Percentiles rank a stretch among this genome's conserved stretches.
Evolutionary conservation across 2,329 filamentous ascomycete genomes (phyloP).

Genomic region (Pseudocercospora pini-densiflorae): DNA sequence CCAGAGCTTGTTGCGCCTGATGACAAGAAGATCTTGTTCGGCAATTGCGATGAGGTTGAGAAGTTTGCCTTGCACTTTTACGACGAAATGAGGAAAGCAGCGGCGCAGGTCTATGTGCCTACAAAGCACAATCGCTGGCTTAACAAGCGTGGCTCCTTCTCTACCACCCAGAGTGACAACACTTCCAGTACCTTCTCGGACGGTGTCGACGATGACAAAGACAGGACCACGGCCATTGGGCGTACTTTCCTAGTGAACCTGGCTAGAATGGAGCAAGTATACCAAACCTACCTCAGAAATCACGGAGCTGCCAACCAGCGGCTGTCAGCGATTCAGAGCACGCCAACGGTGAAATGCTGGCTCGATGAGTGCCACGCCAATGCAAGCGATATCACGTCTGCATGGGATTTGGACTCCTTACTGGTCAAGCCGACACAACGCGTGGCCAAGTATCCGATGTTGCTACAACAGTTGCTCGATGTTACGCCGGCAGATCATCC

Average conservation of each 20-base stretch:
- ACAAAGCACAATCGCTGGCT: slow-evolving; percentile 59
- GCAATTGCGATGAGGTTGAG: slow-evolving; percentile 90
- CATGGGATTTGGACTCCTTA: slow-evolving; percentile 95
- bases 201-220: slow-evolving; percentile 57
- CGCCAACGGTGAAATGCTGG: slow-evolving; percentile 76
- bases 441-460: slow-evolving; percentile 88
- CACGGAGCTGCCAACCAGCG: slow-evolving; percentile 67
- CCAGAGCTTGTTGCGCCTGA: slow-evolving; percentile 79
- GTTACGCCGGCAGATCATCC: slow-evolving; percentile 83
- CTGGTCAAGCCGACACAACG: slow-evolving; percentile 96
- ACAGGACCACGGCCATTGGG: slow-evolving; percentile 63
- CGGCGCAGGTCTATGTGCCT: slow-evolving; percentile 77
- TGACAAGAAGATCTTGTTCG: slow-evolving; percentile 88
- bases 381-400: slow-evolving; percentile 86
- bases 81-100: slow-evolving; percentile 78
- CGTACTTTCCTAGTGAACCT: slow-evolving; percentile 62
- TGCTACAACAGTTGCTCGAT: slow-evolving; percentile 79
- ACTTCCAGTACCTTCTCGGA: slow-evolving; percentile 40
- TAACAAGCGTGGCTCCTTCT: slow-evolving; percentile 56
- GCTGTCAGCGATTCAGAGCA: slow-evolving; percentile 57
- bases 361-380: slow-evolving; percentile 90
- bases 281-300: slow-evolving; percentile 67
- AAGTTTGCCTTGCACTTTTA: slow-evolving; percentile 82
- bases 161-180: slow-evolving; percentile 47
- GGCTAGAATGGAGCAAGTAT: slow-evolving; percentile 65